A percentile compares a stretch with the other conserved stretches of the same genome.
Evolutionary conservation across 2,329 filamentous ascomycete genomes (phyloP).

Genomic region (Aspergillus sp.): DNA sequence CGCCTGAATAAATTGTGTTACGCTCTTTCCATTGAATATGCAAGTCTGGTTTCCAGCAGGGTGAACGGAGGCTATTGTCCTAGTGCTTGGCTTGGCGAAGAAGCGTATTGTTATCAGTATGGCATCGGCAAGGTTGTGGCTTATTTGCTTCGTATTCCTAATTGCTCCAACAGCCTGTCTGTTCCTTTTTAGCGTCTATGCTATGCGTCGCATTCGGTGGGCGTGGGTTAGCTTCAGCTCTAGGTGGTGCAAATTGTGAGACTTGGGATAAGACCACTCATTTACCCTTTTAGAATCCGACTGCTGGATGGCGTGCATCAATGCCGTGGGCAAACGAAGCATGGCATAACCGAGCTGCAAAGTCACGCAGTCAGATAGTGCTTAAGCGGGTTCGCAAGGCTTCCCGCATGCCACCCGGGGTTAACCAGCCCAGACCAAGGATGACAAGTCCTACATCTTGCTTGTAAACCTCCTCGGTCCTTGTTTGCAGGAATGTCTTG

Average conservation of each 20-base stretch:
- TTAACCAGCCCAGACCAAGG: background rate
- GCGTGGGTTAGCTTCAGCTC: conserved; percentile 13
- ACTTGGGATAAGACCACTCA: conserved; percentile 5
- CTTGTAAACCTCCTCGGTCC: background rate
- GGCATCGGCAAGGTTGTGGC: conserved; percentile 1
- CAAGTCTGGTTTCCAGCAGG: conserved; percentile 4
- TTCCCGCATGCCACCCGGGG: background rate
- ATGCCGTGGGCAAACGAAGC: background rate
- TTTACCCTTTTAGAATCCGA: background rate
- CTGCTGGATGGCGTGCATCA: background rate
- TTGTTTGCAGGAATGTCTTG: background rate
- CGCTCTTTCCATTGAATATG: conserved; percentile 3
- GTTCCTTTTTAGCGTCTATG: conserved; percentile 19
- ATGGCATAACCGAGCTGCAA: background rate
- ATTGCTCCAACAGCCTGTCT: background rate
- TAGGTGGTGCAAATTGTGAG: conserved; percentile 4
- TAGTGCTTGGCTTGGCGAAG: background rate
- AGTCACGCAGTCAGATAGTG: background rate
- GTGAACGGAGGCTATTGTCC: conserved; percentile 5
- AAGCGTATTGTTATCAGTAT: conserved; percentile 2
- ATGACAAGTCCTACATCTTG: background rate
- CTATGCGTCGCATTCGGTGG: conserved; percentile 24
- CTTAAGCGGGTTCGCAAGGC: background rate
- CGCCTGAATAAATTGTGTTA: conserved; percentile 2
- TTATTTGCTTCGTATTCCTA: conserved; percentile 7